Conservation (phyloP, 257 asterid species). For the Schizonepeta tenuifolia region DNA sequence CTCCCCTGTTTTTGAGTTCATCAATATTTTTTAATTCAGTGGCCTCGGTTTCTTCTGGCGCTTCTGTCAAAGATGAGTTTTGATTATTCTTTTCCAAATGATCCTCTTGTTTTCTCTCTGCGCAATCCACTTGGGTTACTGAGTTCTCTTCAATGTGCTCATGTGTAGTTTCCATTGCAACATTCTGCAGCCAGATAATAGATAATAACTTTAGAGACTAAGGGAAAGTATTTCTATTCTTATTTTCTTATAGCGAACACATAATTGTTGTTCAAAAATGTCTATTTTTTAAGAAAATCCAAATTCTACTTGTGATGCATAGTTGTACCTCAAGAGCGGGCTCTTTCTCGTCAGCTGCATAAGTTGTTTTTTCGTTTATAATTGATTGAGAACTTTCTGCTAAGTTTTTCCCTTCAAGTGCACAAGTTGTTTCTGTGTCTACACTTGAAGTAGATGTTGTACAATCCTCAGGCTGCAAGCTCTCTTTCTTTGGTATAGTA, state of each 20-base stretch:
- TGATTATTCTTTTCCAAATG: conserved; percentile 24
- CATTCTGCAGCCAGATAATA: conserved; percentile 39
- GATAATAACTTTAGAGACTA: conserved; percentile 10
- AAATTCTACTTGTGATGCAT: conserved; percentile 26
- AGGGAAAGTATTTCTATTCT: background rate
- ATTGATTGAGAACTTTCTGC: conserved; percentile 4
- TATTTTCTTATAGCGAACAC: background rate
- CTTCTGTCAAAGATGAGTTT: conserved; percentile 24
- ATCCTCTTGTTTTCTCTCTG: conserved; percentile 24
- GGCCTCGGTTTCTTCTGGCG: conserved; percentile 25
- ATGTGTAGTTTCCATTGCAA: conserved; percentile 20
- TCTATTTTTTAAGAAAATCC: conserved; percentile 4
- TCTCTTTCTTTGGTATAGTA: background rate
- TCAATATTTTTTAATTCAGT: background rate
- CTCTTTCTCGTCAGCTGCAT: conserved; percentile 20
- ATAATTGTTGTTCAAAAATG: background rate
- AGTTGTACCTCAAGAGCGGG: conserved; percentile 28
- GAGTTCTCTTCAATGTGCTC: conserved; percentile 27
- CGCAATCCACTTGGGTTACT: conserved; percentile 17
- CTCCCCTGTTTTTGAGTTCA: conserved; percentile 2
- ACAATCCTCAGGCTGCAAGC: conserved; percentile 26
- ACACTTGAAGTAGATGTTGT: conserved; percentile 25
- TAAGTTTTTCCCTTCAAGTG: conserved; percentile 28
- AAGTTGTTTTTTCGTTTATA: conserved; percentile 3
- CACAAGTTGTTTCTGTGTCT: conserved; percentile 26